A percentile compares a stretch with the other conserved stretches of the same genome.
Evolutionary conservation across 2,329 filamentous ascomycete genomes (phyloP).

Genomic region (Ophiobolus disseminans): DNA sequence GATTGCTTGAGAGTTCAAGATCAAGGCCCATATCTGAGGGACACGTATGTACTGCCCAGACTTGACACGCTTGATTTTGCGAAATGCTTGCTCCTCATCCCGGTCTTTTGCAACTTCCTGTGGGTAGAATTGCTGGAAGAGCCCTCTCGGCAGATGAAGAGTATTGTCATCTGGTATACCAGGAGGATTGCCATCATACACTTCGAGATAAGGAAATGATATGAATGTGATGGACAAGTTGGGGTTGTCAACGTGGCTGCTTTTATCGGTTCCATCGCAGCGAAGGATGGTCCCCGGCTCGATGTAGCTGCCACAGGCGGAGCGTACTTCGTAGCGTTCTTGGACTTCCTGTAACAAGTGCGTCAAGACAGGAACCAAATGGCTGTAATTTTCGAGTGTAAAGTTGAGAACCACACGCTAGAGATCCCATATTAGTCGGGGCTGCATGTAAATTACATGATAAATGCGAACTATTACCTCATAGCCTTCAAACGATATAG

Average conservation of each 20-base stretch:
- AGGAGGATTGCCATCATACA: not conserved
- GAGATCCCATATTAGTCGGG: not conserved
- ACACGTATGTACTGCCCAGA: not conserved
- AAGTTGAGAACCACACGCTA: not conserved
- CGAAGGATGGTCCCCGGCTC: not conserved
- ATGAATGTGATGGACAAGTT: not conserved
- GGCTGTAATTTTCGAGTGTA: not conserved
- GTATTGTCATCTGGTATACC: not conserved
- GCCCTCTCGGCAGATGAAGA: not conserved
- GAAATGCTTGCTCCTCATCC: not conserved
- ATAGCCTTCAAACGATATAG: not conserved
- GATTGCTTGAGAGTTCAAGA: not conserved
- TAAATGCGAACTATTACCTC: not conserved
- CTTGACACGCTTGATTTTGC: not conserved
- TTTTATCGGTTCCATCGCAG: not conserved
- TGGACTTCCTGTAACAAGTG: not conserved
- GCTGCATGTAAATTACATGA: not conserved
- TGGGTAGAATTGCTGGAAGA: not conserved
- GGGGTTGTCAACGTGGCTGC: not conserved
- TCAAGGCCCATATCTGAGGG: not conserved
- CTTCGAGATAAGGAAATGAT: not conserved
- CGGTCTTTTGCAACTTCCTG: not conserved
- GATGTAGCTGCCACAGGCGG: not conserved
- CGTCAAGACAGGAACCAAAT: not conserved
- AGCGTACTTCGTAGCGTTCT: not conserved